Evolutionary conservation across 225 moss, liverwort and hornwort genomes (phyloP).

Genomic region (Pseudoscleropodium purum): DNA sequence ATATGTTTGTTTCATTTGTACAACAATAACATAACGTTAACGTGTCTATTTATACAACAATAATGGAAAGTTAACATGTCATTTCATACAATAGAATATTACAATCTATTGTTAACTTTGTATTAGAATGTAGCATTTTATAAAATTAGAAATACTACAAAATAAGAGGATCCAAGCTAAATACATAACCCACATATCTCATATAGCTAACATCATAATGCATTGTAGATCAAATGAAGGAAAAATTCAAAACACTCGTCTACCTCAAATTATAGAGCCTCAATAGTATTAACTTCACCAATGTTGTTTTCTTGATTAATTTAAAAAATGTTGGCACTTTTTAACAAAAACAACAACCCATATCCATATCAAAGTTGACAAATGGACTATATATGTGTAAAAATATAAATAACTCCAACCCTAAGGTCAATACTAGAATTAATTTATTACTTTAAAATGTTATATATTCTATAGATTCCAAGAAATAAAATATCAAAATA

Average conservation of each 20-base stretch:
- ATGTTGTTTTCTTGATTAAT: no score
- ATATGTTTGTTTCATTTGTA: no score
- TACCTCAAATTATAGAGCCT: neutral
- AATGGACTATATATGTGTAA: neutral
- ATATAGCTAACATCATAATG: rapidly evolving
- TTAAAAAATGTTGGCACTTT: neutral
- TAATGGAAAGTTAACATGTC: no score
- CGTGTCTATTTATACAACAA: no score
- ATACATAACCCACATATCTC: rapidly evolving
- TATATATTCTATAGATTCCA: neutral
- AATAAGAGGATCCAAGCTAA: no score
- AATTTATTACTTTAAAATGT: neutral
- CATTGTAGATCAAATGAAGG: neutral
- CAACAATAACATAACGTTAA: no score
- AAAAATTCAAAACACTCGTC: neutral
- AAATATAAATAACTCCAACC: rapidly evolving
- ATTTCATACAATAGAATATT: no score
- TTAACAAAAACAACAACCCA: rapidly evolving
- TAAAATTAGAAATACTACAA: neutral
- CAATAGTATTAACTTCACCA: rapidly evolving
- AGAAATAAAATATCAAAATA: neutral
- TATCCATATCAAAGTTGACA: neutral
- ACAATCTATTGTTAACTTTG: no score
- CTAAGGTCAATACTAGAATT: neutral
- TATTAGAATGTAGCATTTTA: neutral